These are phyloP conservation scores for Syncephalastrum racemosum DNA, from an alignment of 371 early-diverging fungal species.

Conservation along the genomic window DNA sequence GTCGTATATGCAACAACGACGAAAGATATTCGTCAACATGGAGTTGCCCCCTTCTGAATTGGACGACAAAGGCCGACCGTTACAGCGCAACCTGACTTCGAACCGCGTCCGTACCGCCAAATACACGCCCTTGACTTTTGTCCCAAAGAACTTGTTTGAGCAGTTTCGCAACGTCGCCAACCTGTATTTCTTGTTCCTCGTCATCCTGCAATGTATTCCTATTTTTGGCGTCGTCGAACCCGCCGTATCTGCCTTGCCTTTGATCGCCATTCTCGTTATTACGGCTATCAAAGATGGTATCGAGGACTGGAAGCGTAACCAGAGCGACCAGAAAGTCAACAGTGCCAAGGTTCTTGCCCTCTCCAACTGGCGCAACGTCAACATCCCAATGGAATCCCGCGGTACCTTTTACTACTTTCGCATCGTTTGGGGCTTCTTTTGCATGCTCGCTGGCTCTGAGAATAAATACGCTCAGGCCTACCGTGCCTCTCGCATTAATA, in stretches of 20 bases:
- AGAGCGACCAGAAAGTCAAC: slow-evolving; percentile 76
- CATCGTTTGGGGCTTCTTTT: slow-evolving; percentile 35
- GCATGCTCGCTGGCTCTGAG: slow-evolving; percentile 22
- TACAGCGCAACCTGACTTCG: slow-evolving; percentile 27
- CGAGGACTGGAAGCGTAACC: slow-evolving; percentile 92
- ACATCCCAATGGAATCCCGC: slow-evolving; percentile 27
- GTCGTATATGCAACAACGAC: slow-evolving; percentile 42
- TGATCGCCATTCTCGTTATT: slow-evolving; percentile 76
- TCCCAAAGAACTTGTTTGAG: slow-evolving; percentile 90
- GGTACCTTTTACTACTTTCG: slow-evolving; percentile 24
- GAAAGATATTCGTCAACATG: slow-evolving; percentile 46
- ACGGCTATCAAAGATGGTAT: slow-evolving; percentile 93
- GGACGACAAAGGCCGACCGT: slow-evolving; percentile 21
- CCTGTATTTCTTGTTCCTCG: slow-evolving; percentile 86
- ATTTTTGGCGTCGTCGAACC: slow-evolving; percentile 71
- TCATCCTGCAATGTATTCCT: slow-evolving; percentile 82
- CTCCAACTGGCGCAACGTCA: slow-evolving; percentile 58
- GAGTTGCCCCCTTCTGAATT: slow-evolving; percentile 26
- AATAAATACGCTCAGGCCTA: slow-evolving; percentile 20
- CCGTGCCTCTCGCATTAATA: slow-evolving; percentile 5
- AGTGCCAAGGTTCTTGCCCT: slow-evolving; percentile 50
- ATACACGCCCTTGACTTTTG: slow-evolving; percentile 82
- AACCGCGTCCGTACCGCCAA: slow-evolving; percentile 83
- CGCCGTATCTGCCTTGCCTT: slow-evolving; percentile 81
- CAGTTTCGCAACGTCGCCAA: slow-evolving; percentile 94